These are phyloP conservation scores for Russula abietina DNA, from an alignment of 768 basidiomycete genomes.

Conservation along the genomic window DNA sequence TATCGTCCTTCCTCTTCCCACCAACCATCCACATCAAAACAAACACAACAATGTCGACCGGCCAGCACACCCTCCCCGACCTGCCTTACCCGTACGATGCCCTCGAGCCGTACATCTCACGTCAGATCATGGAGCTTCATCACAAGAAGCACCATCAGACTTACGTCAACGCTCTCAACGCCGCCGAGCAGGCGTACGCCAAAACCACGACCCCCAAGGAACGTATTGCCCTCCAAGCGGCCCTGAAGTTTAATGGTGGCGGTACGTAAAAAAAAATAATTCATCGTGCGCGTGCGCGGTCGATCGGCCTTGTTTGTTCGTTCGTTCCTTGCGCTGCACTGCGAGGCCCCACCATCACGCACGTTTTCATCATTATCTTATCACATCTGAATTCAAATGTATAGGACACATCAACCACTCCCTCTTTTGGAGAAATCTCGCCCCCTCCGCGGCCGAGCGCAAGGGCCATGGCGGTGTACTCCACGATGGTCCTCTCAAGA, in stretches of 20 bases:
- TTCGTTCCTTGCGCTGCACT: background rate
- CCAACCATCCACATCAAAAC: background rate
- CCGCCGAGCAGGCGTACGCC: constrained; percentile 74
- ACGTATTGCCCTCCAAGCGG: constrained; percentile 81
- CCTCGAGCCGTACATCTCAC: constrained; percentile 89
- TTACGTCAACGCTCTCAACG: constrained; percentile 88
- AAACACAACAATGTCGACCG: constrained; percentile 28
- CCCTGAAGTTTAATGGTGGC: constrained; percentile 95
- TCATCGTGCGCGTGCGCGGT: background rate
- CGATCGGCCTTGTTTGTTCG: background rate
- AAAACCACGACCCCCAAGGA: constrained; percentile 65
- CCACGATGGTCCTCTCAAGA: constrained; percentile 55
- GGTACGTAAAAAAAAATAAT: constrained; percentile 47
- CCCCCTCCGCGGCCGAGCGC: constrained; percentile 48
- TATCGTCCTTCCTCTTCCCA: background rate
- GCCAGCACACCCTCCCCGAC: constrained; percentile 52
- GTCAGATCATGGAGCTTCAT: constrained; percentile 91
- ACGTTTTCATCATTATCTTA: constrained; percentile 8
- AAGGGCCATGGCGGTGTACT: constrained; percentile 59
- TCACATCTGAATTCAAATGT: constrained; percentile 6
- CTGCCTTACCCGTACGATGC: constrained; percentile 80
- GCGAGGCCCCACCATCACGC: background rate
- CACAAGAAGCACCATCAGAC: constrained; percentile 95
- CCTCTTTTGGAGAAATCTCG: constrained; percentile 93
- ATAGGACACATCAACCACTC: constrained; percentile 90